Evolutionary conservation across 2,329 filamentous ascomycete species (phyloP).

Genomic region (Mariannaea sp.): DNA sequence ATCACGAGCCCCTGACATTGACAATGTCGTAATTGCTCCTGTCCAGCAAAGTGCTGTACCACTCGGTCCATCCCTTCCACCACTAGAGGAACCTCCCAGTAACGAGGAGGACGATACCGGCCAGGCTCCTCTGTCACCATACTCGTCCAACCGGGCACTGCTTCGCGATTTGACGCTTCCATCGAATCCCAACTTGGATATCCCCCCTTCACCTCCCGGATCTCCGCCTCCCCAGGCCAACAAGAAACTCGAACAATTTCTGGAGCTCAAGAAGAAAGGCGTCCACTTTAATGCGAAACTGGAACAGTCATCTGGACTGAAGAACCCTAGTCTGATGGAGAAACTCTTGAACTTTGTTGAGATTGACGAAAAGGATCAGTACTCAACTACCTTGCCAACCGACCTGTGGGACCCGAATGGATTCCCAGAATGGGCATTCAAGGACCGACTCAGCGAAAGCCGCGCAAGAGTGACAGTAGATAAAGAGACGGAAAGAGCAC

Average conservation of each 20-base stretch:
- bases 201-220: conserved; percentile 73
- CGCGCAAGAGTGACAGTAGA: conserved; percentile 53
- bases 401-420: conserved; percentile 62
- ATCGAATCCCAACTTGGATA: conserved; percentile 70
- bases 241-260: conserved; percentile 74
- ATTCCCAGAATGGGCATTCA: conserved; percentile 61
- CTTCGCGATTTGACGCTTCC: conserved; percentile 77
- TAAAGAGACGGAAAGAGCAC: conserved; percentile 49
- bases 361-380: conserved; percentile 59
- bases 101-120: conserved; percentile 28
- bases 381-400: conserved; percentile 63
- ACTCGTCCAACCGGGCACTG: conserved; percentile 66
- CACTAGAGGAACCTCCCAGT: conserved; percentile 32
- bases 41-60: conserved; percentile 40
- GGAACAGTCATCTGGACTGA: conserved; percentile 66
- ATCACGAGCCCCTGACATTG: conserved; percentile 12
- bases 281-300: conserved; percentile 80
- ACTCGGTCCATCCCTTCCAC: conserved; percentile 48
- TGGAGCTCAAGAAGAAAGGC: conserved; percentile 75
- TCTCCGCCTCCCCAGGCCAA: conserved; percentile 59
- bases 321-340: conserved; percentile 73
- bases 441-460: conserved; percentile 54
- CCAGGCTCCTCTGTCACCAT: conserved; percentile 62
- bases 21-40: conserved; percentile 36
- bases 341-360: conserved; percentile 73